Evolutionary conservation across 2,329 filamentous ascomycete species (phyloP).

Genomic region (Cytospora leucostoma): DNA sequence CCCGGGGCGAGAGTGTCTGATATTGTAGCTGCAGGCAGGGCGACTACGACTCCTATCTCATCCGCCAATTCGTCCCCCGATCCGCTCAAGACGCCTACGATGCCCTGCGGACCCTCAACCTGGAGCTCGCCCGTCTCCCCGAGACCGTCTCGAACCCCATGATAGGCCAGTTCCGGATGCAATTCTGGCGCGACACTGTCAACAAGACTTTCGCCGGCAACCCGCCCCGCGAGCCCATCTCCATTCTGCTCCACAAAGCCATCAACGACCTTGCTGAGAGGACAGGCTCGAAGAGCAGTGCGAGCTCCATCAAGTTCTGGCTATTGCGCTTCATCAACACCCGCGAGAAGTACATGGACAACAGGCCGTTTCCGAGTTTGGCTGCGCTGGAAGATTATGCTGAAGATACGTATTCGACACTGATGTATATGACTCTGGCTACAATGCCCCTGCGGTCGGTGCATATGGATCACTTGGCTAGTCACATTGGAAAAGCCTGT

Average conservation of each 20-base stretch:
- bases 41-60: conserved; percentile 84
- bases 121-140: conserved; percentile 86
- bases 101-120: conserved; percentile 87
- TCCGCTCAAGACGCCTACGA: conserved; percentile 80
- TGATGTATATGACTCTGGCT: conserved; percentile 86
- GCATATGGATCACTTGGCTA: conserved; percentile 88
- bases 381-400: conserved; percentile 81
- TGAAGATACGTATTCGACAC: conserved; percentile 90
- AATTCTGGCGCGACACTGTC: conserved; percentile 91
- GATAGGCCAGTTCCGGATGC: conserved; percentile 84
- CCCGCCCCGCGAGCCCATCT: conserved; percentile 89
- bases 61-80: conserved; percentile 80
- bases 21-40: conserved; percentile 62
- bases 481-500: conserved; percentile 90
- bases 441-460: conserved; percentile 77
- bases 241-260: conserved; percentile 75
- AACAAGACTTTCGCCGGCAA: conserved; percentile 73
- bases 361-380: conserved; percentile 76
- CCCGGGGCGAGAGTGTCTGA: not conserved
- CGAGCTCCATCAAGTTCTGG: conserved; percentile 68
- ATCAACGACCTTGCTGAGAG: conserved; percentile 60
- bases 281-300: conserved; percentile 42
- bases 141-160: conserved; percentile 87
- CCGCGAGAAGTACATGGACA: conserved; percentile 79
- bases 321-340: conserved; percentile 76